These are phyloP conservation scores for Claviceps capensis DNA, from an alignment of 2,329 filamentous ascomycete species.

Conservation along the genomic window DNA sequence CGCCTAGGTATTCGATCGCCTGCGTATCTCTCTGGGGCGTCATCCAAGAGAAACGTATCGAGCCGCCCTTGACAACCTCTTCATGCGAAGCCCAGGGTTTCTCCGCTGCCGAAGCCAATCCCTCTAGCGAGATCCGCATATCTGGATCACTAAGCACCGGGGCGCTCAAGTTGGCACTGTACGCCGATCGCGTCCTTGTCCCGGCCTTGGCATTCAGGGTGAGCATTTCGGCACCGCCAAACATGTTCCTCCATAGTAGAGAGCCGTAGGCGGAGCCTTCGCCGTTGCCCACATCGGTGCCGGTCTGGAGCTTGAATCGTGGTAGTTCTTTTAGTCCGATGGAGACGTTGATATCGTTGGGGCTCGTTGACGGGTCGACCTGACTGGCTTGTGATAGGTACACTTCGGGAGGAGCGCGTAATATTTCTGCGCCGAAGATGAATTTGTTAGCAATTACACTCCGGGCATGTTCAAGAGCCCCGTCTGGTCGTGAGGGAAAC, in stretches of 20 bases:
- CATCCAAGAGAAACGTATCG: slow-evolving; percentile 63
- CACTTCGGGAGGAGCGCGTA: slow-evolving; percentile 68
- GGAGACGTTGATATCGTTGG: slow-evolving; percentile 71
- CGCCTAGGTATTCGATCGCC: slow-evolving; percentile 64
- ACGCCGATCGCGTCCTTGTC: slow-evolving; percentile 81
- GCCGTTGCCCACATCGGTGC: slow-evolving; percentile 84
- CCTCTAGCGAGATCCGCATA: slow-evolving; percentile 64
- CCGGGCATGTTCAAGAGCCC: slow-evolving; percentile 4
- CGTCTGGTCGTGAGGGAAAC: no score
- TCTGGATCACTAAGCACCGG: slow-evolving; percentile 79
- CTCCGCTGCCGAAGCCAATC: slow-evolving; percentile 66
- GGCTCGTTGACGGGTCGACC: slow-evolving; percentile 52
- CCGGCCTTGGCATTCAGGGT: slow-evolving; percentile 79
- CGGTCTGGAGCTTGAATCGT: slow-evolving; percentile 78
- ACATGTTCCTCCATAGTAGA: slow-evolving; percentile 75
- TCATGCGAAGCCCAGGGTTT: slow-evolving; percentile 94
- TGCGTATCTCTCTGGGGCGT: slow-evolving; percentile 52
- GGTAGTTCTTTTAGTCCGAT: slow-evolving; percentile 73
- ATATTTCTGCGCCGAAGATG: slow-evolving; percentile 50
- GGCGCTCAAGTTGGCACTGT: slow-evolving; percentile 72
- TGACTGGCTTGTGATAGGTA: slow-evolving; percentile 66
- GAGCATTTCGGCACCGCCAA: slow-evolving; percentile 84
- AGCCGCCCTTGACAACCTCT: slow-evolving; percentile 68
- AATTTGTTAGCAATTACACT: slow-evolving; percentile 9
- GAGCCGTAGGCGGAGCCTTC: slow-evolving; percentile 91